Evolutionary conservation across 148 eudicot genomes (phyloP).

Genomic region (Amaranthus cruentus): DNA sequence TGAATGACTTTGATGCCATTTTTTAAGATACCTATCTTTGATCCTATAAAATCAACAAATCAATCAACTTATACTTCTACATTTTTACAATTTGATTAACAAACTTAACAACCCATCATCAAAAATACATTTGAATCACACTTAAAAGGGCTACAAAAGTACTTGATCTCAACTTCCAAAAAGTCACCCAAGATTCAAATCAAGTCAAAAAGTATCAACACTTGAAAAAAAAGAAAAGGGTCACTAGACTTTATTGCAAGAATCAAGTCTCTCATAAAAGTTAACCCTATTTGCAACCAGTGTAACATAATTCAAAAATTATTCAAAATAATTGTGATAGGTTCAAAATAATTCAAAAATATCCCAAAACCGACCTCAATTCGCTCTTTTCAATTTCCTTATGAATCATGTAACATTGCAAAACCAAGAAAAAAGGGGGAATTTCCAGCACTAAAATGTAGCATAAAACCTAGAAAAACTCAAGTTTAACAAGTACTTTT

Average conservation of each 20-base stretch:
- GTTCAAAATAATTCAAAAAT: too few relatives aligned
- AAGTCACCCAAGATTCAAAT: background rate
- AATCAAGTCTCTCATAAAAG: background rate
- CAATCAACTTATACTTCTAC: background rate
- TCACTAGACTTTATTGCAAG: background rate
- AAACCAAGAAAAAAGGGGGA: background rate
- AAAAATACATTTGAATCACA: background rate
- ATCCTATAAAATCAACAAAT: slow-evolving; percentile 10
- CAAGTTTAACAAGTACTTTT: background rate
- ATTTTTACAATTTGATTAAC: background rate
- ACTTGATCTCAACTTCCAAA: background rate
- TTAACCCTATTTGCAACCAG: background rate
- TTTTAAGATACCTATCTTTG: slow-evolving; percentile 3
- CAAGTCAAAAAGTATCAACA: background rate
- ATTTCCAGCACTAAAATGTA: background rate
- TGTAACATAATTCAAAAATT: too few relatives aligned
- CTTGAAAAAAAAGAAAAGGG: too few relatives aligned
- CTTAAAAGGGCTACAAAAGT: background rate
- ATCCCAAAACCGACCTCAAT: too few relatives aligned
- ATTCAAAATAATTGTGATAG: too few relatives aligned
- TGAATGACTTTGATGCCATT: slow-evolving; percentile 69
- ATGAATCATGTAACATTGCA: background rate
- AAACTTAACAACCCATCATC: background rate
- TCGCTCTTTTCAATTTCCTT: too few relatives aligned
- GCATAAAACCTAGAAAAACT: background rate